These are phyloP conservation scores for Salmacisia buchloeana DNA, from an alignment of 1,284 basidiomycete species.

Conservation along the genomic window DNA sequence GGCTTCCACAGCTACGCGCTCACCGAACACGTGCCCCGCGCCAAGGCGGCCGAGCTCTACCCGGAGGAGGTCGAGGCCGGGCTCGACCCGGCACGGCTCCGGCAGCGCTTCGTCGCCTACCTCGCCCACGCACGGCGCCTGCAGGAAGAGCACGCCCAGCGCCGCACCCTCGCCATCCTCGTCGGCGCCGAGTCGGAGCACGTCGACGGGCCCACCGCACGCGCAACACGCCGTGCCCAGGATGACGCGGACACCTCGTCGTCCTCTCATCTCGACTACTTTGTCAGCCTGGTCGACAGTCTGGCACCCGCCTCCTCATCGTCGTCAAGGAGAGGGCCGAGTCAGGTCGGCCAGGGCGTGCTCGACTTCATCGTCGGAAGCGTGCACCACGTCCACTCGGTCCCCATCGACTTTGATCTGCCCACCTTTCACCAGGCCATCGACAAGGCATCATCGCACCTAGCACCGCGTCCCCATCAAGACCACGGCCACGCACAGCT, in stretches of 20 bases:
- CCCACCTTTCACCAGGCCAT: slow-evolving; percentile 65
- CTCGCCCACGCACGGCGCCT: slow-evolving; percentile 71
- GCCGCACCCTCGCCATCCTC: slow-evolving; percentile 62
- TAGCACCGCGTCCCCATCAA: slow-evolving; percentile 50
- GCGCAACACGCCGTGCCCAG: no score
- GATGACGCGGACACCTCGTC: no score
- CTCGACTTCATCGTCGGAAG: slow-evolving; percentile 91
- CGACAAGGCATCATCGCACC: no score
- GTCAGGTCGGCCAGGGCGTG: slow-evolving; percentile 16
- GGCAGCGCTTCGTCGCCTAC: slow-evolving; percentile 64
- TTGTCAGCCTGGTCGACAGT: slow-evolving; percentile 54
- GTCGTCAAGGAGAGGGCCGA: slow-evolving; percentile 12
- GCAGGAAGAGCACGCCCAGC: slow-evolving; percentile 51
- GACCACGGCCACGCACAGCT: slow-evolving; percentile 21
- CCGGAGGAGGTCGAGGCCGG: slow-evolving; percentile 47
- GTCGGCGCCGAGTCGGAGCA: slow-evolving; percentile 91
- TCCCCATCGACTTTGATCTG: slow-evolving; percentile 89
- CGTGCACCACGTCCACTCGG: slow-evolving; percentile 79
- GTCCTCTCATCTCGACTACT: slow-evolving; percentile 58
- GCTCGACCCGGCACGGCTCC: slow-evolving; percentile 56
- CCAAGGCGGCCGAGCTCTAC: slow-evolving; percentile 73
- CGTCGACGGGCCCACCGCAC: slow-evolving; percentile 65
- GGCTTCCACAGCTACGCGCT: slow-evolving; percentile 80
- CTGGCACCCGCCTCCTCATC: not conserved
- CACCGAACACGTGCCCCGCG: slow-evolving; percentile 90